Percentiles rank a stretch among this genome's conserved stretches.
These are phyloP conservation scores for Fusarium sororula DNA, from an alignment of 2,329 filamentous ascomycete species.

Conservation along the genomic window DNA sequence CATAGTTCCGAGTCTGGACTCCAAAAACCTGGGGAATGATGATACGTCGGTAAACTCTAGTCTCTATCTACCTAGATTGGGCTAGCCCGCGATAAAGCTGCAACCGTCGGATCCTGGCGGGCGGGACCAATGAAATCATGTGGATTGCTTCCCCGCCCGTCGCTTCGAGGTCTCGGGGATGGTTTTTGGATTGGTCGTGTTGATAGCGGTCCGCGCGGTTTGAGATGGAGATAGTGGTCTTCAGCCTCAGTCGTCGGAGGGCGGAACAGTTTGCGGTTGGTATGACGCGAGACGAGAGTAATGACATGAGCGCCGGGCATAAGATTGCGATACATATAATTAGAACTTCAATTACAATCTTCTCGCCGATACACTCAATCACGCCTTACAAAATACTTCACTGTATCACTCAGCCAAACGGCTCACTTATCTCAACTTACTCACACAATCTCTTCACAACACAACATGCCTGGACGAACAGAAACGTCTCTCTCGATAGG, in stretches of 20 bases:
- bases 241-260: neutral
- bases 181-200: neutral
- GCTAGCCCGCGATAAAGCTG: constrained; percentile 8
- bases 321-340: neutral
- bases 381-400: neutral
- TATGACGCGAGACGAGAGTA: neutral
- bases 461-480: constrained; percentile 5
- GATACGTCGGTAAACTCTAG: constrained; percentile 5
- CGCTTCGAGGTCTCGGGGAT: neutral
- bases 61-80: neutral
- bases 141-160: neutral
- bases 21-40: neutral
- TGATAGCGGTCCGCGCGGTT: constrained; percentile 17
- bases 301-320: neutral
- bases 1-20: neutral
- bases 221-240: neutral
- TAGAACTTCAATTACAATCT: neutral
- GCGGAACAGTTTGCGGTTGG: neutral
- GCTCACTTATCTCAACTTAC: too few relatives aligned
- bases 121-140: neutral
- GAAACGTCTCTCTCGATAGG: constrained; percentile 12
- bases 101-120: constrained; percentile 11
- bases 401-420: neutral
- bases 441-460: too few relatives aligned
- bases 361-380: neutral